Conservation (phyloP, 2,329 filamentous ascomycete genomes). For the Colletotrichum tabaci region DNA sequence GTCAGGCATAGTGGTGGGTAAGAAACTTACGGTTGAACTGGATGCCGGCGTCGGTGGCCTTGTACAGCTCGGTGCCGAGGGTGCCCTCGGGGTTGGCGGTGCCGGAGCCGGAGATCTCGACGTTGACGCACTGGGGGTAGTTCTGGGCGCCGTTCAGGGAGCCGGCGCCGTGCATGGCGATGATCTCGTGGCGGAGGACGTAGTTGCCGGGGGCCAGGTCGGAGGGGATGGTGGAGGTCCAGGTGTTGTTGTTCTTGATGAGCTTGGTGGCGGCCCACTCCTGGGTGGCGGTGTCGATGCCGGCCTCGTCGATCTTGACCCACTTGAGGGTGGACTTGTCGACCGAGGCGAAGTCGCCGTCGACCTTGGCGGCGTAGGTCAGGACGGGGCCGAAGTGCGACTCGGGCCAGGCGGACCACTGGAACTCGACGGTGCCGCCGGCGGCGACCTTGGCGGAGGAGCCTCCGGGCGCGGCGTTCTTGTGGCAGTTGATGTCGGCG, state of each 20-base stretch:
- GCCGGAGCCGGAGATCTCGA: slow-evolving; percentile 60
- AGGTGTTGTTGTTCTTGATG: slow-evolving; percentile 55
- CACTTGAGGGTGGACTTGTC: slow-evolving; percentile 69
- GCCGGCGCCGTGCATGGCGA: slow-evolving; percentile 63
- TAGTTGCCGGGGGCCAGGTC: slow-evolving; percentile 57
- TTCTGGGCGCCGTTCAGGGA: slow-evolving; percentile 63
- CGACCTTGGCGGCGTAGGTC: slow-evolving; percentile 74
- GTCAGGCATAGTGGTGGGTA: slow-evolving; percentile 38
- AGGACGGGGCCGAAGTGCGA: slow-evolving; percentile 69
- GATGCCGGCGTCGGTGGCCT: slow-evolving; percentile 50
- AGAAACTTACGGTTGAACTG: slow-evolving; percentile 51
- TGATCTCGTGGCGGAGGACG: slow-evolving; percentile 67
- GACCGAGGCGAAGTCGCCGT: slow-evolving; percentile 68
- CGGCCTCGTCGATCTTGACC: slow-evolving; percentile 75
- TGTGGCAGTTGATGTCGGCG: slow-evolving; percentile 64
- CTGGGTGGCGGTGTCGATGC: slow-evolving; percentile 60
- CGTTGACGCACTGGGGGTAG: slow-evolving; percentile 67
- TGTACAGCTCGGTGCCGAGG: slow-evolving; percentile 50
- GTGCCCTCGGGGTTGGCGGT: slow-evolving; percentile 51
- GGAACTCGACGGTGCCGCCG: slow-evolving; percentile 57
- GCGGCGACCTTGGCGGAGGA: slow-evolving; percentile 56
- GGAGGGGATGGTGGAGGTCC: slow-evolving; percentile 52
- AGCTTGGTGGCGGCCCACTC: slow-evolving; percentile 58
- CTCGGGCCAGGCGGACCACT: slow-evolving; percentile 60
- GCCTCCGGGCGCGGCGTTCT: slow-evolving; percentile 54